These are phyloP conservation scores for Thraustochytrium striatum DNA, from an alignment of 352 stramenopile genomes.

Conservation along the genomic window DNA sequence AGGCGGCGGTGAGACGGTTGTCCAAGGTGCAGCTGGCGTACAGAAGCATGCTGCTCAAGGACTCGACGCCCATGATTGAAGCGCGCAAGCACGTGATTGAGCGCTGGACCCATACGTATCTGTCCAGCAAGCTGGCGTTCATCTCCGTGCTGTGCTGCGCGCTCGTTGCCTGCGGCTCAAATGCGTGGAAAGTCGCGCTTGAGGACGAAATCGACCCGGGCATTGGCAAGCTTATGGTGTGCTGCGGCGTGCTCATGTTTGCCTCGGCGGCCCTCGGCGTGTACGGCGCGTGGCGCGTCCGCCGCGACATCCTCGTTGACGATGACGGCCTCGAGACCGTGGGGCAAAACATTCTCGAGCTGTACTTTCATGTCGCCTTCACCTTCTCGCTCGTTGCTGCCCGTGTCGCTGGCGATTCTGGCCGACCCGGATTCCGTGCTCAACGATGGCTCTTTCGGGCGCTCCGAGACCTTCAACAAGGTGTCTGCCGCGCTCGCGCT, in stretches of 20 bases:
- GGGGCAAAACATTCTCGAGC: slow-evolving; percentile 21
- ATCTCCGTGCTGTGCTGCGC: background rate
- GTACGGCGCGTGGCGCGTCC: slow-evolving; percentile 30
- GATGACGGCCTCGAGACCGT: slow-evolving; percentile 38
- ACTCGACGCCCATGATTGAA: slow-evolving; percentile 25
- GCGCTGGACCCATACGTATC: slow-evolving; percentile 37
- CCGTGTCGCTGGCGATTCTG: background rate
- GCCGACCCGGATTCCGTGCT: slow-evolving; percentile 25
- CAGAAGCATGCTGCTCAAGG: slow-evolving; percentile 11
- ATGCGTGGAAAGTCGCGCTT: background rate
- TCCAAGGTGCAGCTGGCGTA: background rate
- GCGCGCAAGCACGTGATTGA: slow-evolving; percentile 40
- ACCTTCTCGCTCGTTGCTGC: slow-evolving; percentile 9
- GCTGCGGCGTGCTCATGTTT: slow-evolving; percentile 40
- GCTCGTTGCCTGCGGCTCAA: background rate
- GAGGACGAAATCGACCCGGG: slow-evolving; percentile 4
- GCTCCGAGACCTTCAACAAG: slow-evolving; percentile 9
- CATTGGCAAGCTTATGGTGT: slow-evolving; percentile 16
- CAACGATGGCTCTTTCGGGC: background rate
- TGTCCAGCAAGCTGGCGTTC: slow-evolving; percentile 19
- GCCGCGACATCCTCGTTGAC: slow-evolving; percentile 12
- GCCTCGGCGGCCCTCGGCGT: slow-evolving; percentile 7
- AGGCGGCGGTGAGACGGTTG: background rate
- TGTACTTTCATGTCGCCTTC: slow-evolving; percentile 46
- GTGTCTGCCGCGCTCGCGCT: background rate